Evolutionary conservation across 2,329 filamentous ascomycete species (phyloP).

Genomic region (Davidsoniella neocaledoniae): DNA sequence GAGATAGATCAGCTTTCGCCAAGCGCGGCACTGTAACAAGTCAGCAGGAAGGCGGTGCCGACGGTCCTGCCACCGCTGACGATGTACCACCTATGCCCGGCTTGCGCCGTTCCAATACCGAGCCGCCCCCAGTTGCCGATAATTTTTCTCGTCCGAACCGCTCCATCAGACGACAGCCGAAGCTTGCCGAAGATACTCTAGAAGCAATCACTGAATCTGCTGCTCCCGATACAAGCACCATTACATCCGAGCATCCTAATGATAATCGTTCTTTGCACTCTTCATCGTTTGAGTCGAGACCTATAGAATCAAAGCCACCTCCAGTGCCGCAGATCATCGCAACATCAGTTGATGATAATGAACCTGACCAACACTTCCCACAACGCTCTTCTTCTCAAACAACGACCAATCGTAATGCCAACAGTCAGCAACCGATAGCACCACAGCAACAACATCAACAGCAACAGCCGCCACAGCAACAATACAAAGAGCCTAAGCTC

Average conservation of each 20-base stretch:
- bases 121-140: slow-evolving; percentile 35
- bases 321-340: slow-evolving; percentile 46
- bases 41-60: slow-evolving; percentile 4
- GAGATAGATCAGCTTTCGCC: slow-evolving; percentile 58
- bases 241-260: background rate
- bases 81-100: slow-evolving; percentile 20
- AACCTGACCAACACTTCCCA: background rate
- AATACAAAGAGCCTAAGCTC: slow-evolving; percentile 2
- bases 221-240: background rate
- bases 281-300: slow-evolving; percentile 11
- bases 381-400: slow-evolving; percentile 1
- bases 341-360: slow-evolving; percentile 31
- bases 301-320: slow-evolving; percentile 11
- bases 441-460: slow-evolving; percentile 3
- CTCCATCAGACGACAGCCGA: slow-evolving; percentile 30
- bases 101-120: slow-evolving; percentile 50
- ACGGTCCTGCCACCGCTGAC: slow-evolving; percentile 21
- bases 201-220: background rate
- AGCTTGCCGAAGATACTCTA: slow-evolving; percentile 29
- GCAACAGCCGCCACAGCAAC: slow-evolving; percentile 7
- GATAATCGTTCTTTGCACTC: background rate
- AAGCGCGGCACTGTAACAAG: slow-evolving; percentile 40
- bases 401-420: background rate
- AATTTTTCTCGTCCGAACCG: slow-evolving; percentile 46
- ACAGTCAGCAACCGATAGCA: background rate